phyloP scores from a whole-genome alignment of 1,139 yeast genomes.

The Debaryomyces fabryi region DNA sequence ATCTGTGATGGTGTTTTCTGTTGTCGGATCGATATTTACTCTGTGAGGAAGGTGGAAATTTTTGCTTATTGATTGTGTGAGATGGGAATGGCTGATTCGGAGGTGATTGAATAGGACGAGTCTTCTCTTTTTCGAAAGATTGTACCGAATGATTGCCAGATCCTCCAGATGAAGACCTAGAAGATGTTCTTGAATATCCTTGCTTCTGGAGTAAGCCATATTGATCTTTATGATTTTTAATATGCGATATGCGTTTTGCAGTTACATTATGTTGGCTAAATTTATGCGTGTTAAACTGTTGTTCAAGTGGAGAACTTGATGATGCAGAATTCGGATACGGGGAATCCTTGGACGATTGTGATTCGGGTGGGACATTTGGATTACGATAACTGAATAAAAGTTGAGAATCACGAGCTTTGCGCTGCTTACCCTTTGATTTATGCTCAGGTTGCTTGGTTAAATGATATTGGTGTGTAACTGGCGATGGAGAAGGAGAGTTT shows the following conservation, averaged over 20 bases:
- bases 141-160: slow-evolving; percentile 2
- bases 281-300: slow-evolving; percentile 19
- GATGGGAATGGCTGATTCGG: slow-evolving; percentile 11
- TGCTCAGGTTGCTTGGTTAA: slow-evolving; percentile 8
- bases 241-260: slow-evolving; percentile 21
- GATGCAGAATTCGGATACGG: slow-evolving; percentile 25
- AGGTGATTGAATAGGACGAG: slow-evolving; percentile 10
- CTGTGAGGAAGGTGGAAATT: not conserved
- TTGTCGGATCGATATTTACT: not conserved
- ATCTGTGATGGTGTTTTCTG: slow-evolving; percentile 1
- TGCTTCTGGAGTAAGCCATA: slow-evolving; percentile 8
- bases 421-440: slow-evolving; percentile 9
- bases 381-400: slow-evolving; percentile 35
- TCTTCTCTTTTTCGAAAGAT: slow-evolving; percentile 2
- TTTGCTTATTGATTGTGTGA: slow-evolving; percentile 2
- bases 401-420: slow-evolving; percentile 32
- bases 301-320: slow-evolving; percentile 17
- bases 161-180: slow-evolving; percentile 6
- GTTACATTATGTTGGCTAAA: slow-evolving; percentile 21
- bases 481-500: slow-evolving; percentile 14
- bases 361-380: slow-evolving; percentile 19
- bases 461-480: slow-evolving; percentile 1
- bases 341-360: slow-evolving; percentile 19
- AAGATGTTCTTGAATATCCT: slow-evolving; percentile 2
- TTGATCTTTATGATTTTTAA: slow-evolving; percentile 12